Conservation (phyloP, 257 asterid genomes). For the Ligustrum vulgare region DNA sequence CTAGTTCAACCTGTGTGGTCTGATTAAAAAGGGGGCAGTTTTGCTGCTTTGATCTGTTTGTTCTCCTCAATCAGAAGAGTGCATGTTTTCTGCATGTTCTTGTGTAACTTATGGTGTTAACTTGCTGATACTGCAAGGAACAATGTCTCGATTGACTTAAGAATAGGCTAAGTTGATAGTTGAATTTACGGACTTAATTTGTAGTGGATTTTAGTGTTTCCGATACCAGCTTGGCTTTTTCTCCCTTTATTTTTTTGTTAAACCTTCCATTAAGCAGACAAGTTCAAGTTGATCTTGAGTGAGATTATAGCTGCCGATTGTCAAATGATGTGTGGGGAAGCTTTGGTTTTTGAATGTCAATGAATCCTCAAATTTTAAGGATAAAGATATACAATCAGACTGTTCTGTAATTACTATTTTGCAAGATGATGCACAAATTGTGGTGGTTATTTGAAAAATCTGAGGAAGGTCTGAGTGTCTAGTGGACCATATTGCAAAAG, state of each 20-base stretch:
- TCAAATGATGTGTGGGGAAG: not conserved
- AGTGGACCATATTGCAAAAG: not conserved
- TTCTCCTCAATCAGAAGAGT: not conserved
- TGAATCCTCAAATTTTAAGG: not conserved
- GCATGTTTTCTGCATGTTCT: slow-evolving; percentile 17
- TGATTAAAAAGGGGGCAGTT: not conserved
- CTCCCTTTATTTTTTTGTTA: not conserved
- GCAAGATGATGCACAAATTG: not conserved
- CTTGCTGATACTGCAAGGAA: slow-evolving; percentile 2
- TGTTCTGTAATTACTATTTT: not conserved
- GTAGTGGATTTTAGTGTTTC: not conserved
- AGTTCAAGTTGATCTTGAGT: not conserved
- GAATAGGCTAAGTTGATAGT: not conserved
- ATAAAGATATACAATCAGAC: not conserved
- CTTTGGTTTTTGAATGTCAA: not conserved
- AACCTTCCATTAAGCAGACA: not conserved
- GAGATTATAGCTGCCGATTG: not conserved
- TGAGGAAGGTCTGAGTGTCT: not conserved
- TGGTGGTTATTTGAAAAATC: not conserved
- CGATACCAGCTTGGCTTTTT: not conserved
- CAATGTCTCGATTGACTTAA: not conserved
- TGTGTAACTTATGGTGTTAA: slow-evolving; percentile 8
- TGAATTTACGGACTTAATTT: not conserved
- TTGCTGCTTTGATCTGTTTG: not conserved
- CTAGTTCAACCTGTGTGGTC: not conserved